These are phyloP conservation scores for Rhododendron griersonianum DNA, from an alignment of 148 eudicot species.

Conservation along the genomic window DNA sequence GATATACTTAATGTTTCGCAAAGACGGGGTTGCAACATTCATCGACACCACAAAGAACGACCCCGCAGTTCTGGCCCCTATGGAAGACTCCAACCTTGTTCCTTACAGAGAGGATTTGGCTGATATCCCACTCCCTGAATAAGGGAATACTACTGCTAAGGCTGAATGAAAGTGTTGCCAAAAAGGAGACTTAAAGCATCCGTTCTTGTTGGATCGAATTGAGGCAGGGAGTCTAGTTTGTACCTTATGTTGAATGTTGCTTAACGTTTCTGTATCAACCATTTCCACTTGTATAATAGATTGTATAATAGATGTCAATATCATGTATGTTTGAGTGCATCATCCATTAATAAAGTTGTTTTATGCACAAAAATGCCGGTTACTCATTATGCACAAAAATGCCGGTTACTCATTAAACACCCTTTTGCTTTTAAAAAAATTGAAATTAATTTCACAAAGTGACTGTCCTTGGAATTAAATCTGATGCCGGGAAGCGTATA, in stretches of 20 bases:
- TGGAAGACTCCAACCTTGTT: slow-evolving; percentile 14
- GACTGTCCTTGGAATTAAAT: neutral
- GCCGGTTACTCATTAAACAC: neutral
- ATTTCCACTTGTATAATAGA: neutral
- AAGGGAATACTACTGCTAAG: neutral
- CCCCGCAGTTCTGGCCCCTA: slow-evolving; percentile 14
- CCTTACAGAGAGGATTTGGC: slow-evolving; percentile 52
- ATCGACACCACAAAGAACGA: slow-evolving; percentile 32
- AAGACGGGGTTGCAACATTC: slow-evolving; percentile 58
- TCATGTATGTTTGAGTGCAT: neutral
- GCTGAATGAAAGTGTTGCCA: neutral
- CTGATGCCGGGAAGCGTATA: too few relatives aligned
- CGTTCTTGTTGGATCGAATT: neutral
- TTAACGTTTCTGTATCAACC: neutral
- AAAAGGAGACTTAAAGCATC: neutral
- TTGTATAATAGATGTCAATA: neutral
- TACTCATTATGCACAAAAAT: neutral
- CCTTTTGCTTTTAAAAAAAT: neutral
- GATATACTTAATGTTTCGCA: slow-evolving; percentile 74
- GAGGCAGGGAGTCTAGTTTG: neutral
- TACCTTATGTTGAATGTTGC: neutral
- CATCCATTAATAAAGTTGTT: neutral
- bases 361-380: neutral
- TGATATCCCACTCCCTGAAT: slow-evolving; percentile 48
- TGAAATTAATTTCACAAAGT: neutral